Evolutionary conservation across 768 basidiomycete genomes (phyloP).

Genomic region (Lepiota venenata): DNA sequence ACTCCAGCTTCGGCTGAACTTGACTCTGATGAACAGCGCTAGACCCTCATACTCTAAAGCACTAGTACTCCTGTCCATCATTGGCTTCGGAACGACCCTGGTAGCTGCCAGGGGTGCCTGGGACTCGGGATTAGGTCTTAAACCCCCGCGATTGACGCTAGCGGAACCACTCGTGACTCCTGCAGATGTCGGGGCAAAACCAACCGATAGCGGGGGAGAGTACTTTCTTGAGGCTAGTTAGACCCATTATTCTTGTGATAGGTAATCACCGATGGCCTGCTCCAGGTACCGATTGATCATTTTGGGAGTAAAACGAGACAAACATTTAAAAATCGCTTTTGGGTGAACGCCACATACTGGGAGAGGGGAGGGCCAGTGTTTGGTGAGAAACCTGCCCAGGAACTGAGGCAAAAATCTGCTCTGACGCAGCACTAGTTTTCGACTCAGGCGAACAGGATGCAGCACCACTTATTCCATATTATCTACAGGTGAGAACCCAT

Average conservation of each 20-base stretch:
- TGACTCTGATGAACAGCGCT: no score
- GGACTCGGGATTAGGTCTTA: background rate
- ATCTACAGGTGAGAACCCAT: slow-evolving; percentile 28
- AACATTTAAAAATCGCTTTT: slow-evolving; percentile 45
- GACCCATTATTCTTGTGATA: no score
- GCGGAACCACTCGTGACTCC: background rate
- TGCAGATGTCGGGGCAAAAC: background rate
- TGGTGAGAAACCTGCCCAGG: slow-evolving; percentile 23
- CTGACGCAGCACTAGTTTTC: slow-evolving; percentile 31
- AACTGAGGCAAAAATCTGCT: background rate
- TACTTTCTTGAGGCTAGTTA: slow-evolving; percentile 3
- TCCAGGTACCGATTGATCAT: slow-evolving; percentile 46
- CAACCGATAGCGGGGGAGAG: background rate
- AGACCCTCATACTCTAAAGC: no score
- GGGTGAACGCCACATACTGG: slow-evolving; percentile 47
- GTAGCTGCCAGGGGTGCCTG: background rate
- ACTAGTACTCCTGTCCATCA: background rate
- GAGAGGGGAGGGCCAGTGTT: slow-evolving; percentile 46
- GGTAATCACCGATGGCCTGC: background rate
- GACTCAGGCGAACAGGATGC: slow-evolving; percentile 51
- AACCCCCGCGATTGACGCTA: background rate
- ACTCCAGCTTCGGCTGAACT: no score
- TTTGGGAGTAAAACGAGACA: slow-evolving; percentile 27
- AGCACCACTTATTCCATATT: slow-evolving; percentile 43
- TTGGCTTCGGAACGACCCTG: background rate